Percentiles rank a stretch among this genome's conserved stretches.
phyloP scores from a whole-genome alignment of 2,329 filamentous ascomycete species.

The Cadophora sp. region DNA sequence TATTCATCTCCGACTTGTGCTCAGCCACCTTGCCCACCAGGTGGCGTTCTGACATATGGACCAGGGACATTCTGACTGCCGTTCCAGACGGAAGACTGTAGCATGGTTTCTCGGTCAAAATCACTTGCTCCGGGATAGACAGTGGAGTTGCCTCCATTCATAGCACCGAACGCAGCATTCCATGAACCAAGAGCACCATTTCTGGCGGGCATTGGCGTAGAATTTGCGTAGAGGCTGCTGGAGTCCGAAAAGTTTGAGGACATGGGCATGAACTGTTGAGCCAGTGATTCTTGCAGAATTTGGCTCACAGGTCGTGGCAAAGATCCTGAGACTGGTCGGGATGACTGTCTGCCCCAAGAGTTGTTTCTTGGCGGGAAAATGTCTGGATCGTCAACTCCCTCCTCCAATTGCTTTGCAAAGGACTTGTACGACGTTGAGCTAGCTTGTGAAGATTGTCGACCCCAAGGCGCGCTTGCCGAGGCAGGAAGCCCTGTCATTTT shows the following conservation, averaged over 20 bases:
- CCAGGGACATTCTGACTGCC: conserved; percentile 31
- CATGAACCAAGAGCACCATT: conserved; percentile 21
- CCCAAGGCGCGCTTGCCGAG: conserved; percentile 13
- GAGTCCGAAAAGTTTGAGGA: conserved; percentile 53
- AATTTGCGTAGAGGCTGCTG: conserved; percentile 58
- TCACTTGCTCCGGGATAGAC: conserved; percentile 37
- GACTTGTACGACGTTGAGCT: conserved; percentile 14
- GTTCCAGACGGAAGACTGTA: conserved; percentile 43
- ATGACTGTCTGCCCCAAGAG: conserved; percentile 28
- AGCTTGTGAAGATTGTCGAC: conserved; percentile 3
- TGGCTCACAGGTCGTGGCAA: conserved; percentile 32
- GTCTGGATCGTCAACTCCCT: conserved; percentile 15
- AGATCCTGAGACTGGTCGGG: conserved; percentile 22
- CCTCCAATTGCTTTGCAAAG: conserved; percentile 9
- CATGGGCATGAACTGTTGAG: conserved; percentile 36
- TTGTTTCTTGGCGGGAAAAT: background rate
- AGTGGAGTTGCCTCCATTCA: conserved; percentile 37
- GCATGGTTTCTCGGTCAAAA: conserved; percentile 40
- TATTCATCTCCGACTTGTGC: background rate
- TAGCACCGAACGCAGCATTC: conserved; percentile 14
- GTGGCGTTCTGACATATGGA: conserved; percentile 53
- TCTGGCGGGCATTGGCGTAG: conserved; percentile 34
- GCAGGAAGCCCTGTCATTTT: conserved; percentile 31
- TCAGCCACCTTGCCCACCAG: conserved; percentile 53
- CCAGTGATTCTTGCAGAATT: conserved; percentile 35